A percentile compares a stretch with the other conserved stretches of the same genome.
These are phyloP conservation scores for Adansonia madagascariensis DNA, from an alignment of 441 rosid genomes.

Conservation along the genomic window DNA sequence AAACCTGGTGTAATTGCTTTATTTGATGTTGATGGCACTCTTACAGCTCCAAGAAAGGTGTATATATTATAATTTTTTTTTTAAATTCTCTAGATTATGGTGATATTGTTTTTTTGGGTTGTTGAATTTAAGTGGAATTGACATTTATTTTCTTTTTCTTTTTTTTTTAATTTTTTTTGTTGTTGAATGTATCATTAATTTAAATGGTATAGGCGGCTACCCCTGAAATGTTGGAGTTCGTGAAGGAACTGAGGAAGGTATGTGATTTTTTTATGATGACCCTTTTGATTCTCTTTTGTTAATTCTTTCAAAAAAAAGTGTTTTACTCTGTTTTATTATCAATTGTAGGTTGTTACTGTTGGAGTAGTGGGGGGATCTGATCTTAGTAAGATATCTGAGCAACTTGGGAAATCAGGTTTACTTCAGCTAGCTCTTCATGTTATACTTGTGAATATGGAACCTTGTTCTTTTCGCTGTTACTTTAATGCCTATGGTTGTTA, in stretches of 20 bases:
- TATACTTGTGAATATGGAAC: not conserved
- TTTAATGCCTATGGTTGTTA: not conserved
- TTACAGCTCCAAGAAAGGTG: slow-evolving; percentile 95
- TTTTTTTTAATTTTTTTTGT: not conserved
- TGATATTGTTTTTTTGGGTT: not conserved
- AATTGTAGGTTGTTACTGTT: slow-evolving; percentile 70
- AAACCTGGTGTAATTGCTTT: slow-evolving; percentile 69
- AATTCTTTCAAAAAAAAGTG: slow-evolving; percentile 14
- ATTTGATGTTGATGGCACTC: slow-evolving; percentile 74
- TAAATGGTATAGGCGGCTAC: slow-evolving; percentile 49
- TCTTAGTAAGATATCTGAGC: slow-evolving; percentile 85
- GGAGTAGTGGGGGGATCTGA: slow-evolving; percentile 99
- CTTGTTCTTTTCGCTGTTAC: not conserved
- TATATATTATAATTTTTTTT: not conserved
- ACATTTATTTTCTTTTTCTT: not conserved
- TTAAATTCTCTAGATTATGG: not conserved
- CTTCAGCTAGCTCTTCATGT: not conserved
- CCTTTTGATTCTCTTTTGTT: slow-evolving; percentile 9
- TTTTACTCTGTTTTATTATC: not conserved
- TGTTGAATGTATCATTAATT: not conserved
- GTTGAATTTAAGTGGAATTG: slow-evolving; percentile 12
- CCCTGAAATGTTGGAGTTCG: slow-evolving; percentile 61
- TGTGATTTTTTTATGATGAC: slow-evolving; percentile 12
- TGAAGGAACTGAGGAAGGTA: slow-evolving; percentile 78
- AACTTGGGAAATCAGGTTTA: slow-evolving; percentile 86